Conservation (phyloP, 345 rosid genomes). For the Fremontodendron californicum region DNA sequence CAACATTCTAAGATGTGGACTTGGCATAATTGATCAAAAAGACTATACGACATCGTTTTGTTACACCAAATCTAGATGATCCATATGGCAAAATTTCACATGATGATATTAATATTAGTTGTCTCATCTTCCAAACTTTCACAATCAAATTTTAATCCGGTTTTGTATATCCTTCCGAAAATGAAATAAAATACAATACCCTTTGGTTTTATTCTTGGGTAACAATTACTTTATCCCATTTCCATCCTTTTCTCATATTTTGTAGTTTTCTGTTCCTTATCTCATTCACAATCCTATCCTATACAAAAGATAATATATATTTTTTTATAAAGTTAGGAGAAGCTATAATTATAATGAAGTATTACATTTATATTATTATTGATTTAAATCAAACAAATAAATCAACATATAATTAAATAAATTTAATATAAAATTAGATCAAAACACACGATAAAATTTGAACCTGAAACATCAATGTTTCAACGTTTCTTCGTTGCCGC, state of each 20-base stretch:
- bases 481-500: no score
- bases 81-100: not conserved
- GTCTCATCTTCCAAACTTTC: conserved; percentile 1
- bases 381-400: no score
- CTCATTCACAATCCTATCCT: not conserved
- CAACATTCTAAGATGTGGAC: conserved; percentile 13
- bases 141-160: not conserved
- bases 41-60: not conserved
- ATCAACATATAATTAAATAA: no score
- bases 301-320: no score
- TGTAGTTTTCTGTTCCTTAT: not conserved
- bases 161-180: not conserved
- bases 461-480: no score
- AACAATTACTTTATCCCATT: not conserved
- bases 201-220: not conserved
- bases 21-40: not conserved
- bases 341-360: no score
- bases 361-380: no score
- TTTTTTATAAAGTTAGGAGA: no score
- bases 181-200: not conserved
- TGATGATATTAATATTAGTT: not conserved
- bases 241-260: not conserved
- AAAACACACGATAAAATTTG: no score
- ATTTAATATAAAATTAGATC: no score
- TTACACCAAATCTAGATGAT: not conserved